Evolutionary conservation across 805 yeast species (phyloP), one percentile per base, ranked within the genome.

Genomic region (Saturnispora besseyi): DNA sequence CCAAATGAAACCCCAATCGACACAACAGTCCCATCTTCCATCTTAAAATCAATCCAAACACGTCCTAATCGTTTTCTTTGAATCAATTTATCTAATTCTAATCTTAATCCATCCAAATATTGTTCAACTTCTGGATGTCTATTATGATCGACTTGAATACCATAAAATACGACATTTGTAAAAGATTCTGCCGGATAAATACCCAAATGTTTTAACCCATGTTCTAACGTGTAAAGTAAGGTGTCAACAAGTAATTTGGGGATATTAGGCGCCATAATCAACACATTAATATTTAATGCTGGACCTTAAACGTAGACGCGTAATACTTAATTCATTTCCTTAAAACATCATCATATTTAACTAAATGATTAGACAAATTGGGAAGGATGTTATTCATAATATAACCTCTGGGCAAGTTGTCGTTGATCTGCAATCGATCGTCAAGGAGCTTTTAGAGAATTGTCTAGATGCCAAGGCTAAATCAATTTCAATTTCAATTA

Each of bases 331-430:
- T 36, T 1, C 21, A 36, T 15, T 18, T 9, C 6, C 11, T 15
- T 7, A 4, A 18, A 36, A 7, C 15, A 22, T 36, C 21, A 13
- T 4, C 8, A 12, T 9, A 36, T 37, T 18, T n/a, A 28, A 11
- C 13, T 26, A 22, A 18, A 41, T 42, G 45, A 47, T 47, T 10
- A 41, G 36, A 38, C 36, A 44, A 10, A 38, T 47, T 13, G 24
- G 41, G 3, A 18, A 21, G n/a, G 50, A 47, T 33, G 95, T 90
- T 56, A 74, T 89, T 6, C 87, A 85, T 55, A 72, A 75, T 52
- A 79, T 91, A 51, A 88, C 96, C 0, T 87, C 97, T 0, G 96
- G 96, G 0, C 99, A 93, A 63, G 98, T 93, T 12, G 85, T 93
- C 11, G 77, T 82, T 5, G 96, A 87, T 57, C 66, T 93, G 41